Evolutionary conservation across 805 yeast genomes (phyloP), one percentile per base, ranked within the genome.

Genomic region (Wickerhamomyces chaumierensis): DNA sequence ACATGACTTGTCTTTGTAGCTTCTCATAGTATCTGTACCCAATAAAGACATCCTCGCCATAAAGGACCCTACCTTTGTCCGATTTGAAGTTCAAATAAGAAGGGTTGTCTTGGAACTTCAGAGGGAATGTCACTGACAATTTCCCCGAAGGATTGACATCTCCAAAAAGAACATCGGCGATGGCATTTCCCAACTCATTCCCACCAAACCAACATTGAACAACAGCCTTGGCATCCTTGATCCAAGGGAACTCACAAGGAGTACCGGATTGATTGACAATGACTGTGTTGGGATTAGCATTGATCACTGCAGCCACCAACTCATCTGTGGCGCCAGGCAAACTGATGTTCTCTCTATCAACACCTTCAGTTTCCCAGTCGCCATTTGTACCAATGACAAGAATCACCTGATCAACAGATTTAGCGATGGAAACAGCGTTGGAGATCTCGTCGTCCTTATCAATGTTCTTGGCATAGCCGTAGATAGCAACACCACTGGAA

Each of bases 21-120:
- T 69, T 70, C 46, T 78, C 82, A 56, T 71, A 78, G 58, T 57
- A 74, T 41, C 75, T 61, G 61, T 76, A 48, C 75, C 65, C 84
- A 37, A 78, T 73, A 50, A 63, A 77, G 33, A 78, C 69, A 52
- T 75, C 82, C 52, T 78, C 85, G 41, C 83, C 81, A 46, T 78
- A 78, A 38, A 69, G 49, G 18, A 68, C 73, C 40, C 68, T 60
- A 34, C 81, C 81, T 45, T 63, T 63, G 45, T 65, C 68, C 13
- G 76, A 62, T 31, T 61, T 60, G 58, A 62, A 73, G 56, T 68
- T 73, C 48, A 73, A 53, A 55, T 53, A 75, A 1, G 80, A 64
- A 12, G 82, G 81, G 40, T 69, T 74, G 53, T 77, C 79, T 44
- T 69, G 65, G 33, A 64, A 49, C 41, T 55, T 62, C 37, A 59